Percentiles rank a stretch among this genome's conserved stretches.
Conservation (phyloP, 805 yeast species). For the Ogataea saltuana region DNA sequence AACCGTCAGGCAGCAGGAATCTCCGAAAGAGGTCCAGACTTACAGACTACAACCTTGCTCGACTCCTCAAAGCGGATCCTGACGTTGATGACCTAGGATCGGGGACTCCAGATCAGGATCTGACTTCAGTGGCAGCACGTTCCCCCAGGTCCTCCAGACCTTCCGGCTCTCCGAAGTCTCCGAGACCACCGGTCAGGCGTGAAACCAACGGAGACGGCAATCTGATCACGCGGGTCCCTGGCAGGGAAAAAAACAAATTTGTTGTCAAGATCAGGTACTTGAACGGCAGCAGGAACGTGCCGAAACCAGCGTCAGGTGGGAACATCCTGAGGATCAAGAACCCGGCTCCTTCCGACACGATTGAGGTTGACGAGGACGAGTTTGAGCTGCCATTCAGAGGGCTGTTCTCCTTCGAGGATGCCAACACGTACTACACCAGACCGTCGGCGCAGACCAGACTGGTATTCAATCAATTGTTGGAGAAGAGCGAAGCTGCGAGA, state of each 20-base stretch:
- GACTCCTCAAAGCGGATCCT: neutral
- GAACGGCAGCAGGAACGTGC: neutral
- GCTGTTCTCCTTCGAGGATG: conserved; percentile 56
- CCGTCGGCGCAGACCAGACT: conserved; percentile 44
- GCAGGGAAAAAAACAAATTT: conserved; percentile 5
- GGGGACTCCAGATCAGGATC: too few species aligned
- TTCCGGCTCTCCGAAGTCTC: too few species aligned
- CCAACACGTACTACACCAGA: conserved; percentile 58
- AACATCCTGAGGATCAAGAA: conserved; percentile 16
- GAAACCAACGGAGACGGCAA: too few species aligned
- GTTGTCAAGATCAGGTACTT: conserved; percentile 13
- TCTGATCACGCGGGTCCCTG: too few species aligned
- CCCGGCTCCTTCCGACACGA: conserved; percentile 12
- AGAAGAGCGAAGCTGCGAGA: conserved; percentile 42
- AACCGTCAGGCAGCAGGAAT: conserved; percentile 12
- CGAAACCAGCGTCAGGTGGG: conserved; percentile 4
- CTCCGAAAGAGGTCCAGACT: conserved; percentile 19
- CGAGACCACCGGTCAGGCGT: too few species aligned
- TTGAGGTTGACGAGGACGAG: conserved; percentile 39
- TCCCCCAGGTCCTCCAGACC: too few species aligned
- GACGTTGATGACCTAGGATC: neutral
- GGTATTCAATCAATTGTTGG: conserved; percentile 43
- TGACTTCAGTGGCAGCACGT: too few species aligned
- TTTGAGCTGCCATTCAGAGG: conserved; percentile 70
- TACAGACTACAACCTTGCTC: conserved; percentile 17